Base-by-base conservation (phyloP, 2,329 filamentous ascomycete genomes). In the Zelopaecilomyces penicillatus region DNA sequence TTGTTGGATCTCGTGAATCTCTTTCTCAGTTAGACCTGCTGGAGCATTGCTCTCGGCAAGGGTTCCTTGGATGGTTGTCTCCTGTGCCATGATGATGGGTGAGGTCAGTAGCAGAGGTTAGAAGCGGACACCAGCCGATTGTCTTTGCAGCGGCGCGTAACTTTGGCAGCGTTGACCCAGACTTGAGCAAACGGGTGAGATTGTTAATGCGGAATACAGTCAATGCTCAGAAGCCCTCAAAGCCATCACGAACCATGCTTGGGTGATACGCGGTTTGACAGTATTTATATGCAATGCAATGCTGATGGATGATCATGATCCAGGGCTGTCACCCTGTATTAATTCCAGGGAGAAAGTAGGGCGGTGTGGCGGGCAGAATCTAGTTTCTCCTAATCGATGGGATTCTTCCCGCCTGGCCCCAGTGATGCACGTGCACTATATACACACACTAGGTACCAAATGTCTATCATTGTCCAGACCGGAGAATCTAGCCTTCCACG, bases 1-100 rank as follows among this genome's bases (percentile, higher is more conserved):
- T 65, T 90, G 80, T 42, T 72, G 65, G 41, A 83, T 66, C 58
- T 83, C 78, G 57, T 74, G 69, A 47, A 72, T 61, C 53, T 78
- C 73, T 49, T 73, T 70, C 50, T 71, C 61, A 44, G 68, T 61
- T 32, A 57, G 61, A 50, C 40, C 39, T 38, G 56, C 47, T 54
- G 66, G 52, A 28, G 44, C 43, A 45, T 44, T 36, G 39, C 41
- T 50, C 33, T 47, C 52, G 48, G 39, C 40, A 33, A 52, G 37
- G 45, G 49, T 41, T 33, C 46, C 49, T 37, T 45, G 44, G 41
- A 48, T 38, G 42, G 44, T 48, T 46, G 50, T 51, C 33, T 48
- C 56, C 44, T 57, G 54, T 33, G 57, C 54, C 61, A 64, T 64
- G 35, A 35, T 43, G 42, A 31, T 27, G 12, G 32, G 30, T 37